phyloP scores from a whole-genome alignment of 495 filamentous ascomycete species.

The Penicillium crystallinum region DNA sequence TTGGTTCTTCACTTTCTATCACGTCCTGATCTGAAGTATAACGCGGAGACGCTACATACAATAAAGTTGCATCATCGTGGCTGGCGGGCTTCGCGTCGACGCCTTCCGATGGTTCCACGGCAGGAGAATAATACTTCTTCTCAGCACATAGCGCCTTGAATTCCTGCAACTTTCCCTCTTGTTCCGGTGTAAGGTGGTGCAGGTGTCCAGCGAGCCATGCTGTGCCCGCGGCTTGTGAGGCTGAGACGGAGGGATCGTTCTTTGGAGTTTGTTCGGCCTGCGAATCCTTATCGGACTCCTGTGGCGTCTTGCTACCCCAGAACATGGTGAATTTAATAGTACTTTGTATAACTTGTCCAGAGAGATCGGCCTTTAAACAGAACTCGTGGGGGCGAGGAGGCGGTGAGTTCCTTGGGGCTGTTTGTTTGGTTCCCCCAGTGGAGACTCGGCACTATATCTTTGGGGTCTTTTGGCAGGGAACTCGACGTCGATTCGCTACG shows the following conservation, averaged over 20 bases:
- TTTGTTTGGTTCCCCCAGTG: background rate
- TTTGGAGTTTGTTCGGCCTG: slow-evolving; percentile 27
- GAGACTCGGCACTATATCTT: too few relatives aligned
- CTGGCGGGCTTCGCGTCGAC: slow-evolving; percentile 41
- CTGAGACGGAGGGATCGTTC: slow-evolving; percentile 40
- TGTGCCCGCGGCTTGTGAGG: slow-evolving; percentile 36
- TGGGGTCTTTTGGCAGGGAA: too few relatives aligned
- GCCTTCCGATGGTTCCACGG: slow-evolving; percentile 27
- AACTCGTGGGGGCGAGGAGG: slow-evolving; percentile 1
- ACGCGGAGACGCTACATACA: slow-evolving; percentile 50
- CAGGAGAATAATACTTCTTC: slow-evolving; percentile 60
- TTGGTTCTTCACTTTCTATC: background rate
- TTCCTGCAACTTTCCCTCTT: slow-evolving; percentile 56
- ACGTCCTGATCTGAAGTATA: slow-evolving; percentile 2
- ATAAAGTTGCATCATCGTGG: slow-evolving; percentile 75
- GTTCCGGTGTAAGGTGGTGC: slow-evolving; percentile 63
- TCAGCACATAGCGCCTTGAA: slow-evolving; percentile 65
- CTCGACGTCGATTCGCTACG: too few relatives aligned
- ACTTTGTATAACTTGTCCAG: background rate
- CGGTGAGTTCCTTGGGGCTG: slow-evolving; percentile 4
- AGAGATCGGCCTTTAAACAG: background rate
- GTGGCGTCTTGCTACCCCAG: slow-evolving; percentile 34
- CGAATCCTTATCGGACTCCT: slow-evolving; percentile 25
- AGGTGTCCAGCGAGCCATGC: slow-evolving; percentile 59
- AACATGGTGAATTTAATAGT: slow-evolving; percentile 27